Base-by-base conservation (phyloP, 805 yeast species). In the Saturnispora diversa region DNA sequence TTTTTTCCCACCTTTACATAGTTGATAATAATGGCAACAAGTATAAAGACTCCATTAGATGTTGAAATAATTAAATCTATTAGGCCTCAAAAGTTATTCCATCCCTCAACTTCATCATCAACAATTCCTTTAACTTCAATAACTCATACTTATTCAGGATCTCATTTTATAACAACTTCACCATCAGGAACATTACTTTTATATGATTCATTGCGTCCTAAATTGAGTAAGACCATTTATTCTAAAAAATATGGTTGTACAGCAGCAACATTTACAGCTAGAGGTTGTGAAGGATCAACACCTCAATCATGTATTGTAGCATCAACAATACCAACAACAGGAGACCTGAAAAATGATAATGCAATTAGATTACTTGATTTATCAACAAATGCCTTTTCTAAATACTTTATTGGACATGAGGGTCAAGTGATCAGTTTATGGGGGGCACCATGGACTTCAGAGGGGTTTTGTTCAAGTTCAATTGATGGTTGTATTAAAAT, bases 201-300 rank as follows among this genome's bases (percentile, higher is more conserved):
- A 15, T 90, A 86, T 58, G 95, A 90, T 60, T 65, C 73, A 15
- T 63, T 72, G 25, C 70, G 71, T 44, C 97, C 96, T 5, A 67
- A 71, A 40, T 82, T 77, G 46, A 52, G 70, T 32, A 83, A 80
- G 50, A 75, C 86, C 4, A 71, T 84, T 7, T 80, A 75, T 44
- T 80, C 92, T 22, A 88, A 87, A 62, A 92, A 92, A 55, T 92
- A 92, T 52, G 98, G 98, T 1, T 84, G 87, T 43, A 87, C 85
- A 53, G 62, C 84, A 28, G 96, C 95, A 2, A 69, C 77, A 34
- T 92, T 92, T 58, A 78, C 95, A 1, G 15, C 40, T 12, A 21
- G 43, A 15, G 94, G 82, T 53, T 70, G 73, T 31, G 78, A 77
- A 33, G 69, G 73, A 42, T 37, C 54, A 2, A 24, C 37, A 1